Percentiles rank a stretch among this genome's conserved stretches.
phyloP scores from a whole-genome alignment of 2,329 filamentous ascomycete species.

The Geosmithia putterillii region DNA sequence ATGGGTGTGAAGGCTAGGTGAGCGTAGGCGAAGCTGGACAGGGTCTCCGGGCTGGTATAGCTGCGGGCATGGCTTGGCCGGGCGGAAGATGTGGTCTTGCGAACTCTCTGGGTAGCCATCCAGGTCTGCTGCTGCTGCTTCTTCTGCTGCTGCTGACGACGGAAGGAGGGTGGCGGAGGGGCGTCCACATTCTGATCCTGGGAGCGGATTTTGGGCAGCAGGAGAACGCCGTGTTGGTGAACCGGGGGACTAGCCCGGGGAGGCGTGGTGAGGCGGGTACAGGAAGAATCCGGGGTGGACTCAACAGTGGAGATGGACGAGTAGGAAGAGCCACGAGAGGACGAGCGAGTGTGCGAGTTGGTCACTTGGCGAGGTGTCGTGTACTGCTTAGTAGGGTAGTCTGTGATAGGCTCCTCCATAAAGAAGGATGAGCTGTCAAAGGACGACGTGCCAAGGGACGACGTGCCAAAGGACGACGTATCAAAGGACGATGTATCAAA shows the following conservation, averaged over 20 bases:
- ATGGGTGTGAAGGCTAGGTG: constrained; percentile 26
- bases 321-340: constrained; percentile 55
- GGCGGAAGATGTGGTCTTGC: constrained; percentile 4
- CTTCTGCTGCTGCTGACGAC: background rate
- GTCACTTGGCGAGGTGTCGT: background rate
- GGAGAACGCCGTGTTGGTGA: constrained; percentile 63
- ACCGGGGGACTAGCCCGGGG: constrained; percentile 54
- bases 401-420: too few relatives aligned
- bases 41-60: constrained; percentile 49
- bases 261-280: constrained; percentile 58
- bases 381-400: constrained; percentile 9
- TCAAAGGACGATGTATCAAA: constrained; percentile 3
- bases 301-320: constrained; percentile 42
- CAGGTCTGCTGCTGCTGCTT: constrained; percentile 23
- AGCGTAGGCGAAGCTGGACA: constrained; percentile 23
- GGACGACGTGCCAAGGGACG: too few relatives aligned
- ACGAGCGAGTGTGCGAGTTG: constrained; percentile 38
- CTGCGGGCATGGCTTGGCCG: constrained; percentile 35
- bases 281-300: constrained; percentile 50
- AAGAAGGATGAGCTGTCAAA: too few relatives aligned
- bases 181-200: constrained; percentile 70
- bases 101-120: constrained; percentile 8
- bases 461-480: too few relatives aligned
- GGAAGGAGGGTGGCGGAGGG: constrained; percentile 26
- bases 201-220: constrained; percentile 75